Percentiles rank a stretch among this genome's conserved stretches.
Conservation (phyloP, 2,329 filamentous ascomycete species). For the Diaporthe ampelina region DNA sequence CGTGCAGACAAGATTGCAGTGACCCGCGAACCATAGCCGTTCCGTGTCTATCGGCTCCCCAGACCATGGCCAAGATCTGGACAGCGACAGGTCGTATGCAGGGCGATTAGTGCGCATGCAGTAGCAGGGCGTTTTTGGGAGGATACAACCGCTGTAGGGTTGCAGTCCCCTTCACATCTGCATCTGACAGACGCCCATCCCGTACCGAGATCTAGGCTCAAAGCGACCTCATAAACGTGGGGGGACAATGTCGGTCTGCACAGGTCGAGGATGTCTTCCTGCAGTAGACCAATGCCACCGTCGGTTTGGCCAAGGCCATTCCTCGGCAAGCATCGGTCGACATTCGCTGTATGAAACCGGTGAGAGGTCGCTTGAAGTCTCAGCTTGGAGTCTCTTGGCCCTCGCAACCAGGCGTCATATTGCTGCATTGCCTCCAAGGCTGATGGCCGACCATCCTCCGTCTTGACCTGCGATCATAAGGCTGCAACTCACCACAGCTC, state of each 20-base stretch:
- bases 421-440: neutral
- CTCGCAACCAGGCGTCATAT: neutral
- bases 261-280: neutral
- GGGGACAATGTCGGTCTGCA: neutral
- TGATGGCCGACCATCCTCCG: too few relatives aligned
- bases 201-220: neutral
- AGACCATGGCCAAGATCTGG: neutral
- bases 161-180: constrained; percentile 1
- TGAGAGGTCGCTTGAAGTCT: neutral
- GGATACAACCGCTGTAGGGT: neutral
- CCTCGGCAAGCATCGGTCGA: neutral
- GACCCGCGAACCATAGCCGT: neutral
- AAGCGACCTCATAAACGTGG: constrained; percentile 14
- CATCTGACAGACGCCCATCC: constrained; percentile 15
- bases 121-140: constrained; percentile 1
- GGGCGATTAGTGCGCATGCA: neutral
- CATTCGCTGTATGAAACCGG: neutral
- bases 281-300: neutral
- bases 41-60: neutral
- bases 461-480: too few relatives aligned
- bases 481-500: neutral
- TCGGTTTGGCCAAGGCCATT: neutral
- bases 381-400: neutral
- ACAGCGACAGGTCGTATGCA: constrained; percentile 7
- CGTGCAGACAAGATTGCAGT: neutral